A percentile compares a stretch with the other conserved stretches of the same genome.
Conservation (phyloP, 2,329 filamentous ascomycete species). For the Aspergillus texensis region DNA sequence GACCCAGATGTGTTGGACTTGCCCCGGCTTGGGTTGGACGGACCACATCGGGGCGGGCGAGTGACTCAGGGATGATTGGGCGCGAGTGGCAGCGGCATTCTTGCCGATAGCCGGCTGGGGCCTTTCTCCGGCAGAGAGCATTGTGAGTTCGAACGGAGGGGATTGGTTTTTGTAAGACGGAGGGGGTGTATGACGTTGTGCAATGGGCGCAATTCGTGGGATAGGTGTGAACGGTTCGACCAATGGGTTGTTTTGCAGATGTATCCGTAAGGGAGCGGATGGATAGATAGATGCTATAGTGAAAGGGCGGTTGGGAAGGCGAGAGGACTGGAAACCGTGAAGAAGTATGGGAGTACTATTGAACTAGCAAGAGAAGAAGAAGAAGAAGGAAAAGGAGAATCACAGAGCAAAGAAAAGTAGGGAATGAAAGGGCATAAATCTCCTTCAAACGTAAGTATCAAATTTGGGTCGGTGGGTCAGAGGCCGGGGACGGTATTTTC, state of each 20-base stretch:
- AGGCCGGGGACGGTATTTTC: slow-evolving; percentile 6
- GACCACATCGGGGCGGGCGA: slow-evolving; percentile 21
- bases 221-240: background rate
- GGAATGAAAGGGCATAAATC: slow-evolving; percentile 9
- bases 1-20: slow-evolving; percentile 72
- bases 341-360: background rate
- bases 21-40: slow-evolving; percentile 13
- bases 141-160: slow-evolving; percentile 22
- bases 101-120: slow-evolving; percentile 30
- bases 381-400: background rate
- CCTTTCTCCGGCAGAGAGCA: slow-evolving; percentile 46
- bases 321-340: background rate
- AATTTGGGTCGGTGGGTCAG: slow-evolving; percentile 19
- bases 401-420: slow-evolving; percentile 10
- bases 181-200: slow-evolving; percentile 24
- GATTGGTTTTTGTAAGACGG: slow-evolving; percentile 6
- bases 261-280: background rate
- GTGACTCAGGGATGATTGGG: slow-evolving; percentile 23
- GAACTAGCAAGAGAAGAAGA: background rate
- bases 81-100: slow-evolving; percentile 24
- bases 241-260: background rate
- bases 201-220: slow-evolving; percentile 16
- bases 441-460: slow-evolving; percentile 28
- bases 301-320: background rate
- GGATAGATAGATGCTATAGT: background rate